Base-by-base conservation (phyloP, 2,329 filamentous ascomycete species). In the Cordyceps cateniannulata region DNA sequence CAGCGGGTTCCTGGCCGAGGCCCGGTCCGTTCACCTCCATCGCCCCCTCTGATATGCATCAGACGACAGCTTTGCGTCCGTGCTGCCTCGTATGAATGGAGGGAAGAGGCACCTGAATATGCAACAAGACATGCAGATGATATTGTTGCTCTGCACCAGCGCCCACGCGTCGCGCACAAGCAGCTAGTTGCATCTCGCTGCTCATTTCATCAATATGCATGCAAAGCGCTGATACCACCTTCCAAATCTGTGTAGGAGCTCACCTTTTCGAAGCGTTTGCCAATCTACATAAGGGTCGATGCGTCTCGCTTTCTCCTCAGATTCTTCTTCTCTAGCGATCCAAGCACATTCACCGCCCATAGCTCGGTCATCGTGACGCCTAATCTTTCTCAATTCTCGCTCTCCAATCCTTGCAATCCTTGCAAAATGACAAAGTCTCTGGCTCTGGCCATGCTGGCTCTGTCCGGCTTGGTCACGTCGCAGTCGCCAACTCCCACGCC, bases 401-500 rank as follows among this genome's bases (percentile, higher is more conserved):
- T 58, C 38, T 22, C 29, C 5, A 16, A 8, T 40, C 16, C 20
- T 24, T 49, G 12, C 32, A 8, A 24, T 22, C 32, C 35, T 44
- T 50, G 29, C 44, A 48, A 24, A 48, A 57, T 57, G 54, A 16
- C 62, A 22, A 54, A 63, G 22, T 27, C 62, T 10, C 35, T 70
- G 29, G 63, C 76, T 51, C 63, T 76, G 57, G 70, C 68, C 63
- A 65, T 77, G 60, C 65, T 77, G 50, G 74, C 71, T 63, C 69
- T 79, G 59, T 71, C 70, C 52, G 64, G 70, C 62, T 57, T 53
- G 20, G 68, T 68, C 53, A 63, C 44, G 44, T 14, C 44, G 14
- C 44, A 47, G 22, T 65, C 51, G 78, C 82, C 25, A 79, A 81
- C 63, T 45, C 42, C 42, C 42, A 45, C 52, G 78, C 82, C 25